Evolutionary conservation across 73 alveolate genomes (phyloP), one percentile per base, ranked within the genome.

Genomic region (Diophrys sp.): DNA sequence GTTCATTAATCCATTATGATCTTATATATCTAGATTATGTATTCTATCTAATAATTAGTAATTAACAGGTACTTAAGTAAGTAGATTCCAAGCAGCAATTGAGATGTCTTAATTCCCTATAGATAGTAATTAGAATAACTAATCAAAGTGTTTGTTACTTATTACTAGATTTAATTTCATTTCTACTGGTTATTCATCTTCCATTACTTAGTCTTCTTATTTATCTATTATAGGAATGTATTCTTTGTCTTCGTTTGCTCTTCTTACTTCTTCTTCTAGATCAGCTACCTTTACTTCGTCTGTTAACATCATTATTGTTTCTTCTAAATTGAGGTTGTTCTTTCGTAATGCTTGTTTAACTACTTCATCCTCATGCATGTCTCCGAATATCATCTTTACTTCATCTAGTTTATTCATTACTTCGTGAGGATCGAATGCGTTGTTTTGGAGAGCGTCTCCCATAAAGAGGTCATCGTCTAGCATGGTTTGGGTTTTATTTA

Each of bases 41-140:
- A 90, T 85, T 5, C 66, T 31, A 26, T 79, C 25, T 70, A 69
- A 53, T n/a, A 90, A 57, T 67, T 62, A 32, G 33, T 75, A 73
- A 56, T 90, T 90, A 1, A 90, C 94, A 74, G 96, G 96, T 28
- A 85, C 80, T 74, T 85, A 77, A 26, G 85, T 72, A 11, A 90
- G 81, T 1, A 90, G 78, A 30, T 80, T 83, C 96, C 96, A 90
- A 0, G 87, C 78, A 54, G 73, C 77, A 31, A 73, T 44, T 32
- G 83, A 84, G 54, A 90, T 85, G 27, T 86, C 89, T 31, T 27
- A 68, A 23, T 79, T 83, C 2, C 94, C 96, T 11, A 90, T 72
- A 55, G 85, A 85, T 23, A 90, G 78, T 0, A 85, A 70, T 18
- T 84, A 84, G 73, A 90, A 90, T 0, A 90, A 73, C 70, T 86